Evolutionary conservation across 257 asterid species (phyloP).

Genomic region (Scutellaria barbata): DNA sequence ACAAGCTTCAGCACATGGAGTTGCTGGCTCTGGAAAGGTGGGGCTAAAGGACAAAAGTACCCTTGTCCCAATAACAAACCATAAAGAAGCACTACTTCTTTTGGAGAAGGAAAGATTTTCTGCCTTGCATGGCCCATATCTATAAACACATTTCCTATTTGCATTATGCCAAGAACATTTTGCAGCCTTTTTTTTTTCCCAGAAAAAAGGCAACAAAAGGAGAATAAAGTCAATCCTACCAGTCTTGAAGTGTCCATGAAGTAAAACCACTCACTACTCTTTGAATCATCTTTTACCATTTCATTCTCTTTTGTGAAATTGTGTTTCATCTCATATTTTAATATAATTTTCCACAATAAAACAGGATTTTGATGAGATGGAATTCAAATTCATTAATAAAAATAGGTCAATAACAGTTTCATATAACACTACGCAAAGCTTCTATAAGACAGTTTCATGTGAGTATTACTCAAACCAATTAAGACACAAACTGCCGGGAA

Average conservation of each 20-base stretch:
- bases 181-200: conserved; percentile 36
- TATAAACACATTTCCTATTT: conserved; percentile 27
- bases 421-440: too few species aligned
- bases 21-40: conserved; percentile 37
- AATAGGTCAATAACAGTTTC: too few species aligned
- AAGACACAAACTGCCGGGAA: too few species aligned
- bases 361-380: too few species aligned
- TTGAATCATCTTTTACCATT: conserved; percentile 16
- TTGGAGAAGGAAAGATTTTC: conserved; percentile 40
- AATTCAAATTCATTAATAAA: too few species aligned
- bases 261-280: conserved; percentile 29
- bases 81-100: conserved; percentile 16
- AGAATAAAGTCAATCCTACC: conserved; percentile 45
- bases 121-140: conserved; percentile 30
- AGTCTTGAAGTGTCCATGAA: conserved; percentile 46
- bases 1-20: conserved; percentile 50
- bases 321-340: not conserved
- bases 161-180: conserved; percentile 26
- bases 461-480: too few species aligned
- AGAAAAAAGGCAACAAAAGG: conserved; percentile 28
- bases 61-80: conserved; percentile 35
- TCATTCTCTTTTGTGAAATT: not conserved
- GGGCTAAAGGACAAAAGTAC: conserved; percentile 40
- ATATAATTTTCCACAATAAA: too few species aligned
- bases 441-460: too few species aligned